These are phyloP conservation scores for Parsonsia alboflavescens DNA, from an alignment of 257 asterid genomes.

Conservation along the genomic window DNA sequence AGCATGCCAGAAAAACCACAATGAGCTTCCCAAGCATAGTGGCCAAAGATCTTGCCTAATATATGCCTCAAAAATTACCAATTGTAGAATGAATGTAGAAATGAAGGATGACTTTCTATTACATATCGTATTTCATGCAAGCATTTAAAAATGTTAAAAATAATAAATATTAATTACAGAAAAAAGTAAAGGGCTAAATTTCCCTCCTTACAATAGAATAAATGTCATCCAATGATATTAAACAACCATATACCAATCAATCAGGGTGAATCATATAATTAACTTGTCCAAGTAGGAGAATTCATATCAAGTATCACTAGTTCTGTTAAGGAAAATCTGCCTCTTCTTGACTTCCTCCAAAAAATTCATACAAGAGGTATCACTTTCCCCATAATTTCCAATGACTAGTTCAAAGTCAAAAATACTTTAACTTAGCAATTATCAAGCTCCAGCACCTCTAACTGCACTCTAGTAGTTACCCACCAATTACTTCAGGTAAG, in stretches of 20 bases:
- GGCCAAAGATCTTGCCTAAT: constrained; percentile 47
- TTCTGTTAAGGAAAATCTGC: neutral
- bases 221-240: neutral
- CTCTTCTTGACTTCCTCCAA: neutral
- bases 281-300: neutral
- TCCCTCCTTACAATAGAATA: neutral
- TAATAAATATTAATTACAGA: neutral
- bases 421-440: too few species aligned
- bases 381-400: too few species aligned
- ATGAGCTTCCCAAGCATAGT: constrained; percentile 43
- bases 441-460: too few species aligned
- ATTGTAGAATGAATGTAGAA: neutral
- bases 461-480: too few species aligned
- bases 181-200: neutral
- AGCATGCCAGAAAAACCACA: constrained; percentile 37
- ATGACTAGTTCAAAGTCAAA: too few species aligned
- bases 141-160: neutral
- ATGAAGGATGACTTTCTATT: neutral
- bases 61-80: neutral
- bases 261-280: neutral
- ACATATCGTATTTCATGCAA: neutral
- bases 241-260: neutral
- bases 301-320: neutral
- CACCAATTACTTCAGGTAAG: neutral
- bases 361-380: too few species aligned